Evolutionary conservation across 371 early-diverging fungal genomes (phyloP), one percentile per base, ranked within the genome.

Genomic region (Batrachochytrium dendrobatidis): DNA sequence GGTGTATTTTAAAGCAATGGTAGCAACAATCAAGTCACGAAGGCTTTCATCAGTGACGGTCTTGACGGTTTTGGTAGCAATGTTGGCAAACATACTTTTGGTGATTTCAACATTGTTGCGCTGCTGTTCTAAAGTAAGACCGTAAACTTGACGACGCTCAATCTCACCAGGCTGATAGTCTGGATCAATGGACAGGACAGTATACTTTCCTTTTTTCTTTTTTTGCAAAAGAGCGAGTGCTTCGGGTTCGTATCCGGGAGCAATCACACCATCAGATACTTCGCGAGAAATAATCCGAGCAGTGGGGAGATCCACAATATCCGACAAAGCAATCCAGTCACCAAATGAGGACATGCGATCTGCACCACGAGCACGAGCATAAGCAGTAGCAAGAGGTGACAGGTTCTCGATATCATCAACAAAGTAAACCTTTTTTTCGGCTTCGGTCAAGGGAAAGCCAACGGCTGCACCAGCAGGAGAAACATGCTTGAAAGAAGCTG

Each of bases 321-420:
- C 89, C 53, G 89, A 88, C 26, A 97, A 77, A 53, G 94, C 96
- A 65, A 94, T 90, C 85, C 92, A 97, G 78, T 97, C 98, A 67
- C 96, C 98, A 59, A 97, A 97, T 31, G 92, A 91, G 56, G 92
- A 92, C 98, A 97, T 97, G 70, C 98, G 90, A 72, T 97, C 98
- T 50, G 94, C 95, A 15, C 92, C 83, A 17, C 77, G 72, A 12
- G 75, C 79, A 33, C 76, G 67, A 7, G 77, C 78, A 56, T 78
- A 78, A n/a, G 78, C 78, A 35, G 64, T 49, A 15, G 76, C 74
- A 26, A 74, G 67, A 12, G 75, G 76, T 10, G 74, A 63, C 18
- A 77, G 65, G 12, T 80, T 73, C 67, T 79, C 77, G 55, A 92
- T 70, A 60, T 90, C 92, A 59, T 94, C 90, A 20, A 95, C 95